These are phyloP conservation scores for Spiraea crenata DNA, from an alignment of 331 rosid genomes.

Conservation along the genomic window DNA sequence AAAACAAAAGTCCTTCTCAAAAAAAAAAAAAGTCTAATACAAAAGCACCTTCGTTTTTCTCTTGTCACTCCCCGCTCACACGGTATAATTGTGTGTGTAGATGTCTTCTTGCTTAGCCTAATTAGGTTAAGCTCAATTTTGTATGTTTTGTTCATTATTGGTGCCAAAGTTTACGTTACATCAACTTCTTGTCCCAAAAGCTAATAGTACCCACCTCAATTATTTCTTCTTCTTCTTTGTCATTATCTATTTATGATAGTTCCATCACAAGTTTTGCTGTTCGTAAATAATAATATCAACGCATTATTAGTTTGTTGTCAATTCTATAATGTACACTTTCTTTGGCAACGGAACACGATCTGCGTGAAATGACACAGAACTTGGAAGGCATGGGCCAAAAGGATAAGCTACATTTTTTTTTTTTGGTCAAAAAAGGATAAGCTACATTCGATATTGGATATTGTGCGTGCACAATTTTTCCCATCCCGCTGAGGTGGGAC, in stretches of 20 bases:
- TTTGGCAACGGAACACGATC: background rate
- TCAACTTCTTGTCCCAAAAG: background rate
- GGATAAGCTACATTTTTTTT: background rate
- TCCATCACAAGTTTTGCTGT: no score
- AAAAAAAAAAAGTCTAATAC: background rate
- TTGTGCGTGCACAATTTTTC: background rate
- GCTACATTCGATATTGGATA: background rate
- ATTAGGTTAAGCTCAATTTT: background rate
- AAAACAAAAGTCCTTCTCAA: background rate
- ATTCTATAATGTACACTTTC: no score
- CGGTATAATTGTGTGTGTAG: background rate
- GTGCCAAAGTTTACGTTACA: background rate
- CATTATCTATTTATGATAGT: no score
- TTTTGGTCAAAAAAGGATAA: background rate
- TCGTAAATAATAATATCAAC: no score
- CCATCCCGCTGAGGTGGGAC: background rate
- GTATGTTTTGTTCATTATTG: background rate
- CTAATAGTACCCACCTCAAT: no score
- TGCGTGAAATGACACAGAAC: background rate
- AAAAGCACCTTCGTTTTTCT: background rate
- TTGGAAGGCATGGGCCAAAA: background rate
- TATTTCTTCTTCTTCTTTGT: no score
- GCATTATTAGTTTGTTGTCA: no score
- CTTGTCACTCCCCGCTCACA: background rate
- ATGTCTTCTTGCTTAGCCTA: background rate